These are phyloP conservation scores for Kregervanrija fluxuum DNA, from an alignment of 805 yeast species.

Conservation along the genomic window DNA sequence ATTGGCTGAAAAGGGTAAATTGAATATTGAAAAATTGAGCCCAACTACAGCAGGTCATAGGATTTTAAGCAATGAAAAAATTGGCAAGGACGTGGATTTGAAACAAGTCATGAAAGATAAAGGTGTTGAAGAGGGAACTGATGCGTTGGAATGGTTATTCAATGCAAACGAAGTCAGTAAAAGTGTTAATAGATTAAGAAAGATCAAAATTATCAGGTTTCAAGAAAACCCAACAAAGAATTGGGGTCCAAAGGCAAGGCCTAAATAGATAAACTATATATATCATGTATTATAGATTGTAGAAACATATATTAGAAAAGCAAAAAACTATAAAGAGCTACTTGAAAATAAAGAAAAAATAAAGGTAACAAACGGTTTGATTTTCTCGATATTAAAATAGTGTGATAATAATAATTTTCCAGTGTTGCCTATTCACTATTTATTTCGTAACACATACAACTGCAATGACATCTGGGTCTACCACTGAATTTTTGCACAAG, in stretches of 20 bases:
- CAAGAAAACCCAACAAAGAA: constrained; percentile 90
- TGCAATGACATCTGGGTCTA: neutral
- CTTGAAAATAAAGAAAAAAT: too few relatives aligned
- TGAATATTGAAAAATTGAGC: constrained; percentile 33
- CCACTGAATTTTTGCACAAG: constrained; percentile 7
- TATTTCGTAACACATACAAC: too few relatives aligned
- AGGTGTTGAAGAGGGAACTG: constrained; percentile 16
- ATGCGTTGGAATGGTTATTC: constrained; percentile 41
- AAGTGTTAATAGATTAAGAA: constrained; percentile 54
- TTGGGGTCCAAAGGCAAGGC: constrained; percentile 87
- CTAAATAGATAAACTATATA: constrained; percentile 25
- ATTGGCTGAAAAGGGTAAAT: constrained; percentile 46
- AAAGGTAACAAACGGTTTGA: too few relatives aligned
- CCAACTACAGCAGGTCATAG: constrained; percentile 51
- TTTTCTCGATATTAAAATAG: too few relatives aligned
- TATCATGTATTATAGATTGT: too few relatives aligned
- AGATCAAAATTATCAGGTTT: constrained; percentile 74
- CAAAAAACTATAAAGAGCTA: too few relatives aligned
- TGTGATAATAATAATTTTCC: too few relatives aligned
- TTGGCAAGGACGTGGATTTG: constrained; percentile 29
- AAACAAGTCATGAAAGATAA: constrained; percentile 6
- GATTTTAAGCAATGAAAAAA: constrained; percentile 39
- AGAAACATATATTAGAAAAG: too few relatives aligned
- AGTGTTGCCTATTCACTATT: too few relatives aligned
- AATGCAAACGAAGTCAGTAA: constrained; percentile 52